Evolutionary conservation across 2,329 filamentous ascomycete species (phyloP).

Genomic region (Hawksworthiomyces lignivorus): DNA sequence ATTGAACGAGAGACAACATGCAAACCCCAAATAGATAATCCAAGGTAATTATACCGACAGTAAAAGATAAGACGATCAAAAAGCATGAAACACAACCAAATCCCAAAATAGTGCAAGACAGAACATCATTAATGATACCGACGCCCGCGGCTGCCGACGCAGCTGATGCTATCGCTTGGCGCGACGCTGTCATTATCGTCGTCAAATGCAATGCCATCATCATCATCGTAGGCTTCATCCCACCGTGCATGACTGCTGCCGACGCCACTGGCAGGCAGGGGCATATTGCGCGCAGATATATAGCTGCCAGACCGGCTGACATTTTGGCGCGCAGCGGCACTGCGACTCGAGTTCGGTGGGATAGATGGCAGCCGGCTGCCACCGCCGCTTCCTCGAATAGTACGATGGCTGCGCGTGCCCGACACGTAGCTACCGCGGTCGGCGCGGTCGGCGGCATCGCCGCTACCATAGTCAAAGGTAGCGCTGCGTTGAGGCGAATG

Average conservation of each 20-base stretch:
- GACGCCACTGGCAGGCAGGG: slow-evolving; percentile 33
- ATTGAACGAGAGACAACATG: no score
- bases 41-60: no score
- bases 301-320: slow-evolving; percentile 17
- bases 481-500: slow-evolving; percentile 17
- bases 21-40: no score
- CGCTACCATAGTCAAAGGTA: slow-evolving; percentile 11
- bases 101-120: no score
- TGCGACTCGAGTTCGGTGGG: slow-evolving; percentile 15
- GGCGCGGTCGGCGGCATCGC: slow-evolving; percentile 8
- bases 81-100: not conserved
- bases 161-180: slow-evolving; percentile 56
- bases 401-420: slow-evolving; percentile 29
- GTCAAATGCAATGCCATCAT: slow-evolving; percentile 3
- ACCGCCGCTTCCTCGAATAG: slow-evolving; percentile 21
- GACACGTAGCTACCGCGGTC: slow-evolving; percentile 40
- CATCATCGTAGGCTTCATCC: slow-evolving; percentile 8
- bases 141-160: slow-evolving; percentile 38
- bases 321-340: slow-evolving; percentile 8
- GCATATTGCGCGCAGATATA: slow-evolving; percentile 24
- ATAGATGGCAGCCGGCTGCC: slow-evolving; percentile 5
- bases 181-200: slow-evolving; percentile 44
- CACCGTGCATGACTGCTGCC: slow-evolving; percentile 30
- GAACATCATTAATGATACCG: not conserved
- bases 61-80: not conserved